These are phyloP conservation scores for Magnaporthiopsis incrustans DNA, from an alignment of 2,329 filamentous ascomycete genomes.

Conservation along the genomic window DNA sequence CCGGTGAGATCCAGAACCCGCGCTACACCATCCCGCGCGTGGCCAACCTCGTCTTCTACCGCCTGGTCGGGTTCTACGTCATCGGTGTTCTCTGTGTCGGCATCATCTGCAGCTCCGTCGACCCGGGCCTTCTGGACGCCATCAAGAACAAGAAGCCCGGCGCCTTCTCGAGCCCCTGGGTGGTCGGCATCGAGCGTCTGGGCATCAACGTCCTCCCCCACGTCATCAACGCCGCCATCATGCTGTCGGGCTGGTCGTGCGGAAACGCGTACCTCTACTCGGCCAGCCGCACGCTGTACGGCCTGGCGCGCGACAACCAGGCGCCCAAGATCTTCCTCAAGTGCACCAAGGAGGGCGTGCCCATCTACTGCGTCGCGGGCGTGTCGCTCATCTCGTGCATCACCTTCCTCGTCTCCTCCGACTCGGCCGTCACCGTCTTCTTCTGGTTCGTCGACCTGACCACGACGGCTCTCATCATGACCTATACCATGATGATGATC, in stretches of 20 bases:
- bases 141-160: conserved; percentile 40
- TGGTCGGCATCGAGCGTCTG: conserved; percentile 42
- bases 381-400: conserved; percentile 21
- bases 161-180: conserved; percentile 40
- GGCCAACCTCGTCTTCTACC: conserved; percentile 74
- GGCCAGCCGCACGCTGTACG: conserved; percentile 36
- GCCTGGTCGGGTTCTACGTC: conserved; percentile 74
- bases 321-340: conserved; percentile 30
- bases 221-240: conserved; percentile 41
- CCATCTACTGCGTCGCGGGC: conserved; percentile 21
- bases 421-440: conserved; percentile 23
- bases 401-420: conserved; percentile 24
- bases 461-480: conserved; percentile 30
- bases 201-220: conserved; percentile 40
- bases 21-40: conserved; percentile 68
- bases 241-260: conserved; percentile 32
- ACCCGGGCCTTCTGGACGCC: conserved; percentile 32
- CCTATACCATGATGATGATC: conserved; percentile 33
- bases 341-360: conserved; percentile 33
- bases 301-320: conserved; percentile 36
- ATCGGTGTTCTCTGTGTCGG: conserved; percentile 66
- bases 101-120: conserved; percentile 59
- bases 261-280: conserved; percentile 40
- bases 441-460: conserved; percentile 22
- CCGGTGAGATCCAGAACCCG: conserved; percentile 73